Evolutionary conservation across 2,329 filamentous ascomycete genomes (phyloP).

Genomic region (Neonectria punicea): DNA sequence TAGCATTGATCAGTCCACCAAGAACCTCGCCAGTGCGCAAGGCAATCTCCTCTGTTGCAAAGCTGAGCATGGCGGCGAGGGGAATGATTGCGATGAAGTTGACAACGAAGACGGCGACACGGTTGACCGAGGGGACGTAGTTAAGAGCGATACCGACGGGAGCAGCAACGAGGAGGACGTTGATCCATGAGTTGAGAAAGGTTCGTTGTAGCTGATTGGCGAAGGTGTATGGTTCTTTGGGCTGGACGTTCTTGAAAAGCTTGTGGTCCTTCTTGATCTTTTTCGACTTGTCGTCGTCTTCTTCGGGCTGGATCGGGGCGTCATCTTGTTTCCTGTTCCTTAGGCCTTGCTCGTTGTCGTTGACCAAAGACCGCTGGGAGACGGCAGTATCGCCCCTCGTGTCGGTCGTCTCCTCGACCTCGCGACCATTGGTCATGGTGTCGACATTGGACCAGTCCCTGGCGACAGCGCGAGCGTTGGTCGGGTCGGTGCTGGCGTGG

Average conservation of each 20-base stretch:
- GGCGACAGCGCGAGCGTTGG: conserved; percentile 30
- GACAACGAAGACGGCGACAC: conserved; percentile 79
- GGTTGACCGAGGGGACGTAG: conserved; percentile 65
- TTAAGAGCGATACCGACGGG: conserved; percentile 83
- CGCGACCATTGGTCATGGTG: conserved; percentile 34
- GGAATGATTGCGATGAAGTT: conserved; percentile 96
- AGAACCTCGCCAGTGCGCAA: conserved; percentile 84
- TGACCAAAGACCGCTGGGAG: conserved; percentile 34
- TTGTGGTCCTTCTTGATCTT: conserved; percentile 53
- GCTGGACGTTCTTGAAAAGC: conserved; percentile 58
- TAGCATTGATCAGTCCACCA: conserved; percentile 89
- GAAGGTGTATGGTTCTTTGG: conserved; percentile 66
- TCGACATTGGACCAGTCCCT: conserved; percentile 42
- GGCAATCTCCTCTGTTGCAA: conserved; percentile 90
- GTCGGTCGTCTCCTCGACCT: conserved; percentile 36
- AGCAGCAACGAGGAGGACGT: conserved; percentile 80
- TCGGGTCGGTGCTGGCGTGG: conserved; percentile 50
- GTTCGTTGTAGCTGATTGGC: conserved; percentile 78
- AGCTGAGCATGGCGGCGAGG: conserved; percentile 85
- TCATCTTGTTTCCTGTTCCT: conserved; percentile 46
- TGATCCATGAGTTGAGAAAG: conserved; percentile 86
- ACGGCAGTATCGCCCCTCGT: conserved; percentile 32
- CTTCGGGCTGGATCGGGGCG: conserved; percentile 22
- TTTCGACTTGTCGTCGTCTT: conserved; percentile 39
- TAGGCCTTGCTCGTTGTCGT: conserved; percentile 38